Evolutionary conservation across 805 yeast genomes (phyloP).

Genomic region (Groenewaldozyma salmanticensis): DNA sequence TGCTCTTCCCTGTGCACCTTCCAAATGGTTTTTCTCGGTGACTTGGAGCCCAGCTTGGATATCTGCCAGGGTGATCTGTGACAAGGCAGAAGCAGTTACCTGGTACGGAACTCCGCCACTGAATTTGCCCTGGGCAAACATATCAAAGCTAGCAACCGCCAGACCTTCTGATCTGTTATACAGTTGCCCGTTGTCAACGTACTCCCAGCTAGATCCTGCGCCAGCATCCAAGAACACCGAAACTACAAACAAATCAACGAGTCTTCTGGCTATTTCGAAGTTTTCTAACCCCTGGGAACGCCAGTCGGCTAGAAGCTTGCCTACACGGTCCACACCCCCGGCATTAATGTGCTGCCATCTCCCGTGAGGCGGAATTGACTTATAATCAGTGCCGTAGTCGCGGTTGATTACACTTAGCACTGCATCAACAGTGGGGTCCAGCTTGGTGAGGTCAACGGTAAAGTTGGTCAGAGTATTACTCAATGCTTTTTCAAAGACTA

Average conservation of each 20-base stretch:
- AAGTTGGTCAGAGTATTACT: slow-evolving; percentile 32
- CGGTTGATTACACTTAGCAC: slow-evolving; percentile 36
- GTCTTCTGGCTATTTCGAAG: slow-evolving; percentile 41
- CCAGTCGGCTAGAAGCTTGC: slow-evolving; percentile 34
- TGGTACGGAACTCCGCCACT: slow-evolving; percentile 32
- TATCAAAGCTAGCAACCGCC: slow-evolving; percentile 49
- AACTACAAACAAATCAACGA: slow-evolving; percentile 49
- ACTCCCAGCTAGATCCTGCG: slow-evolving; percentile 53
- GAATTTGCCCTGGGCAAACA: slow-evolving; percentile 43
- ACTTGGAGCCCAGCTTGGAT: slow-evolving; percentile 41
- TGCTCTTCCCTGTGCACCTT: slow-evolving; percentile 47
- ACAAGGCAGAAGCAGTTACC: slow-evolving; percentile 37
- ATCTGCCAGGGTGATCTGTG: slow-evolving; percentile 27
- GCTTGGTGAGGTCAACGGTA: slow-evolving; percentile 35
- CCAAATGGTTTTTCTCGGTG: slow-evolving; percentile 37
- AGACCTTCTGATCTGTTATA: slow-evolving; percentile 49
- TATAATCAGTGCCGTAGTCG: slow-evolving; percentile 37
- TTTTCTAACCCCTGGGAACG: slow-evolving; percentile 22
- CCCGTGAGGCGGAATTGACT: slow-evolving; percentile 53
- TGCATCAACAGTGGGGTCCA: slow-evolving; percentile 37
- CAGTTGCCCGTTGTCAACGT: slow-evolving; percentile 31
- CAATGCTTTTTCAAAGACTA: slow-evolving; percentile 35
- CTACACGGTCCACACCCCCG: slow-evolving; percentile 38
- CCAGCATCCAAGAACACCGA: slow-evolving; percentile 62
- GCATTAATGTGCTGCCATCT: slow-evolving; percentile 58